phyloP scores from a whole-genome alignment of 2,329 filamentous ascomycete species.

The Stachybotrys chlorohalonatus region DNA sequence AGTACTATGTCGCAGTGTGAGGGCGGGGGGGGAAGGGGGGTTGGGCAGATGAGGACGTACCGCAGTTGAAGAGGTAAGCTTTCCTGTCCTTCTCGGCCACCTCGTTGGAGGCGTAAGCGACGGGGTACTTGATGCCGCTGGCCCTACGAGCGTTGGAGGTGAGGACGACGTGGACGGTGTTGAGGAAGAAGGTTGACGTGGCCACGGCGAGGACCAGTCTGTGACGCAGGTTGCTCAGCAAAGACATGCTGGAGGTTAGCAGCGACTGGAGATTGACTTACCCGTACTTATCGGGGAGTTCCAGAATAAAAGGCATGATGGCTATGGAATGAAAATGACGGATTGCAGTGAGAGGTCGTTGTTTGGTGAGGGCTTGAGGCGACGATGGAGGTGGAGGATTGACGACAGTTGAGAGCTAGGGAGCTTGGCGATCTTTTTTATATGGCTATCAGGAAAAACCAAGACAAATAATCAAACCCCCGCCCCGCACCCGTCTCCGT shows the following conservation, averaged over 20 bases:
- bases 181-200: conserved; percentile 48
- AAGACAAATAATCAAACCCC: no score
- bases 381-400: no score
- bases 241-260: neutral
- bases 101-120: conserved; percentile 45
- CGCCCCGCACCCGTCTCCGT: no score
- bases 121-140: conserved; percentile 47
- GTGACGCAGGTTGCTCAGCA: conserved; percentile 3
- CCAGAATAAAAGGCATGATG: conserved; percentile 24
- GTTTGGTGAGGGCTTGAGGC: neutral
- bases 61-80: conserved; percentile 55
- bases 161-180: conserved; percentile 39
- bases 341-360: neutral
- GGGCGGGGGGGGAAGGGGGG: neutral
- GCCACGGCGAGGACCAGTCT: conserved; percentile 55
- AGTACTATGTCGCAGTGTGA: neutral
- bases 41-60: no score
- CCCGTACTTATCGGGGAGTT: conserved; percentile 42
- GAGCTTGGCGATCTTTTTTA: no score
- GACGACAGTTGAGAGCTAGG: no score
- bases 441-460: no score
- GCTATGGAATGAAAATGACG: neutral
- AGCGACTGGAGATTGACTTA: conserved; percentile 19
- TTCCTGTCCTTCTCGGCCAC: conserved; percentile 43
- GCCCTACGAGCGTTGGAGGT: conserved; percentile 40